Conservation (phyloP, 495 filamentous ascomycete genomes). For the Penicillium robsamsonii region DNA sequence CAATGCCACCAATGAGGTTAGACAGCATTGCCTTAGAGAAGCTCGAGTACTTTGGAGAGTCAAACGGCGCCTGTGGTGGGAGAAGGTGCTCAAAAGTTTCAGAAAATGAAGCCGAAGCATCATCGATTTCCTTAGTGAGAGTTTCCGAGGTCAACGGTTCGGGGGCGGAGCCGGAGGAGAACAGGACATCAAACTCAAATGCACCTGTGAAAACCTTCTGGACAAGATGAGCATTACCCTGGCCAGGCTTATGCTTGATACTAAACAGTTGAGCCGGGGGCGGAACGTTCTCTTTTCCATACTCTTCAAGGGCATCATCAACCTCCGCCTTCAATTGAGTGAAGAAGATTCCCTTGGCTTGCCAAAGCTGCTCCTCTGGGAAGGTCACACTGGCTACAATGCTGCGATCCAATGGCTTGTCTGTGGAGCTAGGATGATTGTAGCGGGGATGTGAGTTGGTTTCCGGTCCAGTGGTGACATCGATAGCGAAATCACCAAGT, state of each 20-base stretch:
- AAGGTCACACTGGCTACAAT: constrained; percentile 68
- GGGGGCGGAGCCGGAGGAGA: constrained; percentile 73
- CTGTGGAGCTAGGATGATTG: constrained; percentile 61
- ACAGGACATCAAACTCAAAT: constrained; percentile 81
- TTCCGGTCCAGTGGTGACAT: constrained; percentile 66
- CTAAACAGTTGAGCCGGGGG: constrained; percentile 87
- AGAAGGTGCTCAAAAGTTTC: constrained; percentile 74
- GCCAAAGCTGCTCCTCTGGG: constrained; percentile 75
- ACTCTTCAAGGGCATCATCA: constrained; percentile 63
- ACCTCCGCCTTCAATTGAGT: constrained; percentile 73
- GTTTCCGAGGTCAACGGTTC: constrained; percentile 60
- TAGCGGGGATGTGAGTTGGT: constrained; percentile 61
- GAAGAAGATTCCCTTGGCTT: constrained; percentile 78
- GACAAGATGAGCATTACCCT: constrained; percentile 82
- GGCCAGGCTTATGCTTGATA: constrained; percentile 61
- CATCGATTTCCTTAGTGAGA: constrained; percentile 66
- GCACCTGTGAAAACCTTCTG: constrained; percentile 87
- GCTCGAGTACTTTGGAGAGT: constrained; percentile 64
- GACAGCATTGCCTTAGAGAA: constrained; percentile 92
- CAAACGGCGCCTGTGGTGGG: constrained; percentile 71
- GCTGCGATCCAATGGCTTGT: constrained; percentile 73
- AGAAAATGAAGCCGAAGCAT: constrained; percentile 63
- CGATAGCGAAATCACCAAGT: constrained; percentile 82
- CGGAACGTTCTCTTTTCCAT: constrained; percentile 67
- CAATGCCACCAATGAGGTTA: constrained; percentile 91